These are phyloP conservation scores for Aspergillus ochraceoroseus DNA, from an alignment of 2,329 filamentous ascomycete species.

Conservation along the genomic window DNA sequence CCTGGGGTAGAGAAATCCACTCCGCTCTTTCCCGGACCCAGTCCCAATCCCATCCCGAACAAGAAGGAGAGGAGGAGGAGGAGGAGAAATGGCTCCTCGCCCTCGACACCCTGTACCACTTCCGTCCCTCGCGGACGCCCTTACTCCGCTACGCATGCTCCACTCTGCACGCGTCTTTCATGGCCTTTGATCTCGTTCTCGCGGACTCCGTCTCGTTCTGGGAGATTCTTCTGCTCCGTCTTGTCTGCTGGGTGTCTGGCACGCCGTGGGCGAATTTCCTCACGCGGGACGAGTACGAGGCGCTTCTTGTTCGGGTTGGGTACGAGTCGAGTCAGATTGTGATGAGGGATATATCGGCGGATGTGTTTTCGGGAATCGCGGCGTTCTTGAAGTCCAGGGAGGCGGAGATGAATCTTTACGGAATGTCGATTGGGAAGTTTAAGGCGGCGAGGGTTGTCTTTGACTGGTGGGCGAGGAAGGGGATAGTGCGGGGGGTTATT, in stretches of 20 bases:
- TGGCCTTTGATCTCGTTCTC: constrained; percentile 54
- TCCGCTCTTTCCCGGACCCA: not conserved
- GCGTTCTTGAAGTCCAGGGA: constrained; percentile 42
- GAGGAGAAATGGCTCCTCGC: constrained; percentile 49
- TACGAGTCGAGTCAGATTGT: constrained; percentile 44
- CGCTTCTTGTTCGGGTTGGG: constrained; percentile 46
- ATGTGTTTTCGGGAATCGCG: constrained; percentile 51
- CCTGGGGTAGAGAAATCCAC: constrained; percentile 39
- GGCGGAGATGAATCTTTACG: constrained; percentile 31
- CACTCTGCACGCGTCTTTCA: constrained; percentile 47
- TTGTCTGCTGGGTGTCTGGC: constrained; percentile 47
- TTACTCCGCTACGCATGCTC: constrained; percentile 44
- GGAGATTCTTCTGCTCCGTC: constrained; percentile 36
- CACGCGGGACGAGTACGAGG: constrained; percentile 45
- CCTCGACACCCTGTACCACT: constrained; percentile 56
- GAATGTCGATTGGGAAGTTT: constrained; percentile 39
- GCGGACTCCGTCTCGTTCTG: constrained; percentile 21
- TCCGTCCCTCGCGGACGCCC: constrained; percentile 49
- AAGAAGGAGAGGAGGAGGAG: not conserved
- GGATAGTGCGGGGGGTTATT: constrained; percentile 39
- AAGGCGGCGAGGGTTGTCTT: constrained; percentile 35
- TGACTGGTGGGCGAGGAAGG: constrained; percentile 41
- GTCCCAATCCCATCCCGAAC: not conserved
- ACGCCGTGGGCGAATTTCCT: constrained; percentile 50
- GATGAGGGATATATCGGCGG: constrained; percentile 49